Percentiles rank a stretch among this genome's conserved stretches.
phyloP scores from a whole-genome alignment of 768 basidiomycete species.

The Lactifluus pinguis region DNA sequence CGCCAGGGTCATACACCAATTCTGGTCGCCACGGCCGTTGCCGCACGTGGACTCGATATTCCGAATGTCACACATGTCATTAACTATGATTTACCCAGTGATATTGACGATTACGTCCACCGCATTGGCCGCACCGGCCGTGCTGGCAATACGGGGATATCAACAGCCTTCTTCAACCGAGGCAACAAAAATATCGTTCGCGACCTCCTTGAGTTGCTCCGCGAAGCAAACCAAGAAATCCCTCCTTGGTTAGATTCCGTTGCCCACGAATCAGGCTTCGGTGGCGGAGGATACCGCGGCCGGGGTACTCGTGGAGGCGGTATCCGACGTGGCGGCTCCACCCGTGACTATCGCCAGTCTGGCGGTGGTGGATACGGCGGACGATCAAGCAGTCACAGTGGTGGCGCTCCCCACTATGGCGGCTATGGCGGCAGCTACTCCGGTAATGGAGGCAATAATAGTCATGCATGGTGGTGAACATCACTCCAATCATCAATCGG shows the following conservation, averaged over 20 bases:
- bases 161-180: conserved; percentile 93
- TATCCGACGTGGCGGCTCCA: conserved; percentile 51
- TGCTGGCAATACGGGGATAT: conserved; percentile 94
- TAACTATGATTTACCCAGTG: conserved; percentile 95
- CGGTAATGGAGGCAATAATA: conserved; percentile 24
- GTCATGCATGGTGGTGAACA: conserved; percentile 40
- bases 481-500: conserved; percentile 1
- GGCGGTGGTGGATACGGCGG: conserved; percentile 28
- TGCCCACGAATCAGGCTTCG: conserved; percentile 71
- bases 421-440: conserved; percentile 24
- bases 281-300: conserved; percentile 39
- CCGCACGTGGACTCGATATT: conserved; percentile 97
- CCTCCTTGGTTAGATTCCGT: conserved; percentile 87
- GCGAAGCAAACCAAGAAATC: conserved; percentile 94
- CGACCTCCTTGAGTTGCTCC: conserved; percentile 85
- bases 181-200: conserved; percentile 88
- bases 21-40: conserved; percentile 96
- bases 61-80: conserved; percentile 98
- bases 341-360: conserved; percentile 34
- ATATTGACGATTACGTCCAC: conserved; percentile 99
- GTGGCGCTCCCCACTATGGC: conserved; percentile 25
- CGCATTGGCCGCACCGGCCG: conserved; percentile 97
- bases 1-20: conserved; percentile 90
- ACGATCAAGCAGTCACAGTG: conserved; percentile 26
- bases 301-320: conserved; percentile 45